Percentiles rank a stretch among this genome's conserved stretches.
Evolutionary conservation across 208 protist species (phyloP).

Genomic region (Leishmania tropica): DNA sequence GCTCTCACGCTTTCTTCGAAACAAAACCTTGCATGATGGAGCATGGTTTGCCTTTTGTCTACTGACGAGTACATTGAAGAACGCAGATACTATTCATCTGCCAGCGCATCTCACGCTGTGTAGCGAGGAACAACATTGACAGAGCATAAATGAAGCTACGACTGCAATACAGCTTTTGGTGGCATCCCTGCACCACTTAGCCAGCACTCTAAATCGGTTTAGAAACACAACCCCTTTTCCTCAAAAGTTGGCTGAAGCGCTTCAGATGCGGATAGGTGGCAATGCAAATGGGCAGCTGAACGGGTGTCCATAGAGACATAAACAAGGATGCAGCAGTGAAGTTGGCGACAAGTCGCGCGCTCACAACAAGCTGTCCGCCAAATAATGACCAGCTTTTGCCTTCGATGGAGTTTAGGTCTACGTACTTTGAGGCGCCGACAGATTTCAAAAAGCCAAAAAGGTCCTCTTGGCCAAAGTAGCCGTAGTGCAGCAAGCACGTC

Average conservation of each 20-base stretch:
- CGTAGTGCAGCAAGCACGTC: conserved; percentile 60
- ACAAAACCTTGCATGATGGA: neutral
- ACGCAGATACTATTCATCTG: neutral
- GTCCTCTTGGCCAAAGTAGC: conserved; percentile 58
- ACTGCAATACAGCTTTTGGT: neutral
- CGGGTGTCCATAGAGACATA: conserved; percentile 52
- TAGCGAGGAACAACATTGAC: neutral
- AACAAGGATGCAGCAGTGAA: conserved; percentile 62
- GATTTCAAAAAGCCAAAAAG: conserved; percentile 46
- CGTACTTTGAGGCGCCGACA: conserved; percentile 40
- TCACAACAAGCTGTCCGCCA: conserved; percentile 36
- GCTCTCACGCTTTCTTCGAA: neutral
- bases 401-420: conserved; percentile 41
- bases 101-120: too few relatives aligned
- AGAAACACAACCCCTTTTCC: neutral
- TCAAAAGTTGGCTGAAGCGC: conserved; percentile 2
- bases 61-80: neutral
- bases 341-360: conserved; percentile 50
- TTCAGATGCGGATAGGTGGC: conserved; percentile 45
- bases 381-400: conserved; percentile 54
- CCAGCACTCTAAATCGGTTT: neutral
- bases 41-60: neutral
- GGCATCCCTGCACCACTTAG: neutral
- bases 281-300: conserved; percentile 53
- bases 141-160: neutral